These are phyloP conservation scores for Neonectria faginata DNA, from an alignment of 2,329 filamentous ascomycete species.

Conservation along the genomic window DNA sequence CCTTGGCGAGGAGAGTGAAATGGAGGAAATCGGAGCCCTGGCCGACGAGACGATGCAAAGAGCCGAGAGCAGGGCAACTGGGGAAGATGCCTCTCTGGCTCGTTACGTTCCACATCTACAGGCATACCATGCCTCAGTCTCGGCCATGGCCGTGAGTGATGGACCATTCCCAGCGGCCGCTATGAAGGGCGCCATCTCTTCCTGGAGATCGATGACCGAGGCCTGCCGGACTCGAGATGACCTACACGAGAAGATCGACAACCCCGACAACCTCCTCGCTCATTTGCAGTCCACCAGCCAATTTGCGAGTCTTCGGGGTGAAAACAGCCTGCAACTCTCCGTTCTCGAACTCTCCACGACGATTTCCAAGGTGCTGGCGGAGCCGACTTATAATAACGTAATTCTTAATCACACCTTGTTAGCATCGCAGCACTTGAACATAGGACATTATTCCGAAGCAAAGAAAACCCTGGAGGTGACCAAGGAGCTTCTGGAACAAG, in stretches of 20 bases:
- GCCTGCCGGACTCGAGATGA: conserved; percentile 54
- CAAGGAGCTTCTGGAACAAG: conserved; percentile 58
- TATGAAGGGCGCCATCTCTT: conserved; percentile 52
- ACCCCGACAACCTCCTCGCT: conserved; percentile 60
- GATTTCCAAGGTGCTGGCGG: conserved; percentile 54
- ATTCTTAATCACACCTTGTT: conserved; percentile 61
- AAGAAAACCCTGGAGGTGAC: conserved; percentile 68
- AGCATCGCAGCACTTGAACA: conserved; percentile 64
- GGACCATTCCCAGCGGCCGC: conserved; percentile 46
- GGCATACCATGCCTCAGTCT: conserved; percentile 58
- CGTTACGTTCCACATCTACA: conserved; percentile 62
- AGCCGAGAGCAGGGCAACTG: conserved; percentile 53
- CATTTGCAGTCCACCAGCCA: conserved; percentile 64
- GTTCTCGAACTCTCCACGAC: conserved; percentile 60
- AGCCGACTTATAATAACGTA: conserved; percentile 53
- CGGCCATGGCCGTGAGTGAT: conserved; percentile 56
- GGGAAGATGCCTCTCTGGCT: conserved; percentile 58
- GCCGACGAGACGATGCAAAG: conserved; percentile 53
- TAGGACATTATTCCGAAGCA: conserved; percentile 65
- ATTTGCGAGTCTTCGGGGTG: conserved; percentile 64
- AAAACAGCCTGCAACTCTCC: conserved; percentile 58
- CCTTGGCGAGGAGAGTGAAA: conserved; percentile 57
- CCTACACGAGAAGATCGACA: conserved; percentile 60
- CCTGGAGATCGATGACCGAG: conserved; percentile 59
- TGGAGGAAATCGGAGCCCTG: conserved; percentile 55